Evolutionary conservation across 768 basidiomycete genomes (phyloP).

Genomic region (Neoboletus magnificus): DNA sequence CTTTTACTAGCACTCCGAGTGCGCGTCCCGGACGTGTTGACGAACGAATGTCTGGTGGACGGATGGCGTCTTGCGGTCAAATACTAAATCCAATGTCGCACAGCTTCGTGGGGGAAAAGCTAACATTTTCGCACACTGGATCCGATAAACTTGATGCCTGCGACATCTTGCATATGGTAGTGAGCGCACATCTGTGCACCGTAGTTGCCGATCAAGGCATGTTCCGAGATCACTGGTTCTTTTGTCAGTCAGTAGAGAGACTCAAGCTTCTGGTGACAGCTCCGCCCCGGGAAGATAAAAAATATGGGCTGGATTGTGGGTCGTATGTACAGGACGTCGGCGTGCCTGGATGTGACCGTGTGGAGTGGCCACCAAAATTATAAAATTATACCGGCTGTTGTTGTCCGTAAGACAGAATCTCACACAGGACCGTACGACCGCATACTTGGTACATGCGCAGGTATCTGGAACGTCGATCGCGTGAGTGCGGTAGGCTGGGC

Average conservation of each 20-base stretch:
- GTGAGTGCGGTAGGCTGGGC: background rate
- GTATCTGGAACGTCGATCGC: background rate
- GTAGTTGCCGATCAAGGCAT: background rate
- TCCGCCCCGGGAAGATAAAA: background rate
- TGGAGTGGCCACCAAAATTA: background rate
- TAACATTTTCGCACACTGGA: background rate
- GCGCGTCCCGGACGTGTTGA: background rate
- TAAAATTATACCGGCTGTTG: background rate
- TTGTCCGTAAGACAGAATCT: background rate
- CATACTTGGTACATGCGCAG: background rate
- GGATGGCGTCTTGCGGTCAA: background rate
- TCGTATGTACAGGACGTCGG: background rate
- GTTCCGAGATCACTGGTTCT: background rate
- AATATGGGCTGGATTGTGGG: background rate
- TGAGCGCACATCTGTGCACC: background rate
- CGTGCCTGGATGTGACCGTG: background rate
- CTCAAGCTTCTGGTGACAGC: background rate
- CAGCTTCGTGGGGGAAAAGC: conserved; percentile 7
- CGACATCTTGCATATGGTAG: background rate
- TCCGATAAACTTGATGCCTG: background rate
- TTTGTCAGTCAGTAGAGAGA: too few species aligned
- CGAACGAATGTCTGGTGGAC: background rate
- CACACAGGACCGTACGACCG: background rate
- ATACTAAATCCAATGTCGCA: background rate
- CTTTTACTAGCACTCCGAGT: background rate